Base-by-base conservation (phyloP, 169 alveolate genomes). In the Plasmodium gonderi region DNA sequence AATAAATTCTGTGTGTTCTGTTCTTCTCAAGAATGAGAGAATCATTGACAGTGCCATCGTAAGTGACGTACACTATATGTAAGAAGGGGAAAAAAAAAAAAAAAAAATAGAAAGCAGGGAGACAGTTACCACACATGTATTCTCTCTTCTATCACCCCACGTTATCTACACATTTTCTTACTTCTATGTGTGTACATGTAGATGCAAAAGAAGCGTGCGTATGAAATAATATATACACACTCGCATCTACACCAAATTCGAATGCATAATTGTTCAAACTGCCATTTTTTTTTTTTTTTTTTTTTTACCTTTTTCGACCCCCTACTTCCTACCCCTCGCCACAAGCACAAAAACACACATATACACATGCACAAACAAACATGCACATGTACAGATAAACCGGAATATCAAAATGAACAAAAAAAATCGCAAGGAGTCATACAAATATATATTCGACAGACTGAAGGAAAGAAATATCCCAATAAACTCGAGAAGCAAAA, bases 1-100 rank as follows among this genome's bases (percentile, higher is more conserved):
- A 5, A 12, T 82, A 44, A 82, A 82, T 82, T 82, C 91, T 14
- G 91, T 82, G 49, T 69, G 29, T 36, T 44, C 91, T 1, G 91
- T 82, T 1, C 74, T 82, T 49, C 40, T 68, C 23, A 82, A 82
- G 76, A 68, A 82, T 26, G 91, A 82, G 51, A 31, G 91, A 29
- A 69, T 38, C n/a, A 67, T 82, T 20, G 36, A 82, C 12, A 72
- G 38, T 5, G 91, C 40, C 75, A 49, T 82, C 33, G 91, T 82
- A 82, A 54, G 51, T 1, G 2, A 14, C 72, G 26, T 5, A 5
- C 9, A 14, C 72, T 20, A 20, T 5, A 60, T 60, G 6, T 0
- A 36, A 8, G 72, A 2, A 12, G 17, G 29, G 29, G 72, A 60
- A 12, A 4, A 2, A 60, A 14, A 29, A 3, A 36, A 3, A 20